Evolutionary conservation across 257 asterid species (phyloP), one percentile per base, ranked within the genome.

Genomic region (Fraxinus anomala): DNA sequence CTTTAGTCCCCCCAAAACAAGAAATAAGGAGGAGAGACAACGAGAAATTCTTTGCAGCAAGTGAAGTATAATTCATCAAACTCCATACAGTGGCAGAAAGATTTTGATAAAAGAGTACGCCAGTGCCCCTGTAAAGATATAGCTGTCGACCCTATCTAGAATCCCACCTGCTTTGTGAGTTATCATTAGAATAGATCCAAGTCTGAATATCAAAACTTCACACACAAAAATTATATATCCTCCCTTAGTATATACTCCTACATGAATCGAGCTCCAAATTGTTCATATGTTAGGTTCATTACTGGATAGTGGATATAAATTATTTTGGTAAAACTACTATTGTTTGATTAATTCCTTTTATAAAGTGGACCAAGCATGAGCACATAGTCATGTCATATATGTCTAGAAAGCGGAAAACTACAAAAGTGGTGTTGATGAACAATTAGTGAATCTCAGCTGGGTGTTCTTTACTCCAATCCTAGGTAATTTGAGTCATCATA

Each of bases 91-190:
- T 51, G 95, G 93, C 21, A 93, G 87, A 79, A 87, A 79, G 72
- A 89, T 85, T 87, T 91, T 93, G 72, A 96, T 96, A 73, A 96
- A 96, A 33, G 99, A 91, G 88, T 93, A 88, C 70, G 96, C 92
- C 81, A 93, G 81, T 68, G 98, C 98, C 40, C 98, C 99, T 0
- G 98, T 92, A 76, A 93, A 96, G 49, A 92, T 86, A 86, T 93
- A 96, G 92, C 99, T 96, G 87, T 96, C 99, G 33, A 84, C 89
- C 77, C 99, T 87, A 80, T 93, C 99, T 49, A 96, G 91, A 83
- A 96, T 82, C 77, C 99, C 99, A 80, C 98, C 98, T 96, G 92
- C 84, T 76, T 54, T 65, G 26, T 51, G 19, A 75, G 40, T 17
- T 37, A 42, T 74, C 47, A 19, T 77, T 17, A 73, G 66, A 36